phyloP scores from a whole-genome alignment of 2,329 filamentous ascomycete species.

The Nemania sp. region DNA sequence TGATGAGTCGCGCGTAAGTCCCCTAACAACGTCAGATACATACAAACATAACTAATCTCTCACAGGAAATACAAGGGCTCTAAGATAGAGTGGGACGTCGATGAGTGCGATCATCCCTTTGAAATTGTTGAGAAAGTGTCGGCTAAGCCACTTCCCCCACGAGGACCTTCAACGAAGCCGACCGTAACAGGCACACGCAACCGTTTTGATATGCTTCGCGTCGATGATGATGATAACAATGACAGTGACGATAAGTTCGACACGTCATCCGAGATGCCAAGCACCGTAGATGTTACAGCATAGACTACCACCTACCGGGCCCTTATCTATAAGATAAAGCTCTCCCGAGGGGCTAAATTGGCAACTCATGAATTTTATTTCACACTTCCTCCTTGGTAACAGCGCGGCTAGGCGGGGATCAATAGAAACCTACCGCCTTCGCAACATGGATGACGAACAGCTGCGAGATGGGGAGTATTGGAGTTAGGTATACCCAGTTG shows the following conservation, averaged over 20 bases:
- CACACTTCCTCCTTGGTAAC: not conserved
- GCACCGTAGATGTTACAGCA: conserved; percentile 44
- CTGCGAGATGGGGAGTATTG: conserved; percentile 28
- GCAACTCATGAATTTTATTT: not conserved
- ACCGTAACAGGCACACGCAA: conserved; percentile 40
- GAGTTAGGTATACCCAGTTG: conserved; percentile 35
- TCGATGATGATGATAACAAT: conserved; percentile 49
- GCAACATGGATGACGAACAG: conserved; percentile 5
- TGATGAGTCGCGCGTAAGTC: conserved; percentile 72
- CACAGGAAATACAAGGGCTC: conserved; percentile 74
- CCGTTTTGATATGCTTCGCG: conserved; percentile 48
- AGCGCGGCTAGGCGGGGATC: not conserved
- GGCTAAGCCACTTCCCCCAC: conserved; percentile 35
- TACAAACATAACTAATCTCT: conserved; percentile 47
- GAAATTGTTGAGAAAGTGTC: conserved; percentile 49
- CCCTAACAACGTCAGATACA: conserved; percentile 7
- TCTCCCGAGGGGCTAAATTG: not conserved
- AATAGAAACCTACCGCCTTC: conserved; percentile 9
- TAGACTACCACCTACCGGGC: conserved; percentile 18
- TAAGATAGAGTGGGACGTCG: conserved; percentile 76
- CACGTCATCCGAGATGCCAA: conserved; percentile 49
- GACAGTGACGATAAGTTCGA: conserved; percentile 50
- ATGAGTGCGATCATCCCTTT: conserved; percentile 77
- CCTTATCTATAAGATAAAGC: not conserved
- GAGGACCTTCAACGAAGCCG: conserved; percentile 26